These are phyloP conservation scores for Boechera retrofracta DNA, from an alignment of 345 rosid genomes.

Conservation along the genomic window DNA sequence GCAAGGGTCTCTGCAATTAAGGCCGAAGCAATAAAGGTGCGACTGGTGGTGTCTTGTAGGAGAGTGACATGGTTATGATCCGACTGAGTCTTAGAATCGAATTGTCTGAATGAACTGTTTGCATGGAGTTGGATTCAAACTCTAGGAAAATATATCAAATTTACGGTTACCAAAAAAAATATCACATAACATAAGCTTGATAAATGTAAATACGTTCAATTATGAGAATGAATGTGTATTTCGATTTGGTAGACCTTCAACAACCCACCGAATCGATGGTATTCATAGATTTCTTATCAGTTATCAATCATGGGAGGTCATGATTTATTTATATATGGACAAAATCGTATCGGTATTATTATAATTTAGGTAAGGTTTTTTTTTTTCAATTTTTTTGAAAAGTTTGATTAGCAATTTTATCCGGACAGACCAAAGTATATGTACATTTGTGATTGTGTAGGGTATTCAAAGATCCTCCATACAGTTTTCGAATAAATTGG, in stretches of 20 bases:
- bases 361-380: neutral
- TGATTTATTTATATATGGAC: slow-evolving; percentile 29
- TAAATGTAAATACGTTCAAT: slow-evolving; percentile 20
- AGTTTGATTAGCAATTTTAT: slow-evolving; percentile 27
- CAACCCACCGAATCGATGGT: slow-evolving; percentile 25
- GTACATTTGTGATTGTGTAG: slow-evolving; percentile 29
- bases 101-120: neutral
- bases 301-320: slow-evolving; percentile 34
- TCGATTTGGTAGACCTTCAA: slow-evolving; percentile 32
- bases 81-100: neutral
- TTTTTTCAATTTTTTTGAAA: neutral
- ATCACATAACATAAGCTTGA: neutral
- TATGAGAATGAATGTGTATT: slow-evolving; percentile 31
- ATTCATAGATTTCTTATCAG: slow-evolving; percentile 46
- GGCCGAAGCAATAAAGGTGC: no score
- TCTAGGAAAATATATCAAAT: neutral
- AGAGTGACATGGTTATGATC: no score
- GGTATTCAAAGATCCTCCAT: slow-evolving; percentile 28
- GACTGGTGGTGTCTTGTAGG: no score
- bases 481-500: neutral
- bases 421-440: slow-evolving; percentile 21
- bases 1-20: no score
- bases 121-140: neutral
- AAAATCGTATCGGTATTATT: slow-evolving; percentile 22
- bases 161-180: neutral